Percentiles rank a stretch among this genome's conserved stretches.
Evolutionary conservation across 257 asterid genomes (phyloP).

Genomic region (Knoxia roxburghii): DNA sequence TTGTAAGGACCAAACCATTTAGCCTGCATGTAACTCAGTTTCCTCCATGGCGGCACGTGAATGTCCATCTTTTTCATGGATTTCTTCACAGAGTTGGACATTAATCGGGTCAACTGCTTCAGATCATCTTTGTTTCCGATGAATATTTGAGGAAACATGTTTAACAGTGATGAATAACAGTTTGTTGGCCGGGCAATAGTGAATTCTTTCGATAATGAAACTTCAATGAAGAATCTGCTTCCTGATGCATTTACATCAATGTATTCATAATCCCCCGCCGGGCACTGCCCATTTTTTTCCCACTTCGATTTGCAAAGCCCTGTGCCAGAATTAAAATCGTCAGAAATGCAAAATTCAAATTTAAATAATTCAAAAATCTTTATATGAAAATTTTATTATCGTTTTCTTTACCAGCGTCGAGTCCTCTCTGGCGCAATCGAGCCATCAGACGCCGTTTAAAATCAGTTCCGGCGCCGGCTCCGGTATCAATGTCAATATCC

Average conservation of each 20-base stretch:
- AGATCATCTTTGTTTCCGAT: constrained; percentile 46
- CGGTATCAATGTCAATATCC: constrained; percentile 1
- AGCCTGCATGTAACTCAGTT: constrained; percentile 50
- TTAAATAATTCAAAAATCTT: too few relatives aligned
- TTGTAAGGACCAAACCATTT: constrained; percentile 63
- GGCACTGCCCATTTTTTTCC: constrained; percentile 45
- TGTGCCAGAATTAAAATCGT: constrained; percentile 8
- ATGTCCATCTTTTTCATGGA: constrained; percentile 54
- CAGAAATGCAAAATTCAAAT: too few relatives aligned
- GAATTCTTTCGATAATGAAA: constrained; percentile 49
- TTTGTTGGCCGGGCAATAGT: constrained; percentile 58
- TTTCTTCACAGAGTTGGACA: constrained; percentile 54
- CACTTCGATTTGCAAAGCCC: constrained; percentile 87
- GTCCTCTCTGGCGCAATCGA: constrained; percentile 29
- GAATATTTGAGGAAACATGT: constrained; percentile 35
- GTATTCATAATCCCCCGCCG: constrained; percentile 63
- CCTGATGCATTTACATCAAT: constrained; percentile 41
- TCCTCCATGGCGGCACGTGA: constrained; percentile 84
- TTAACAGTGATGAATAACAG: constrained; percentile 38
- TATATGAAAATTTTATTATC: too few relatives aligned
- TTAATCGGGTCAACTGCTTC: constrained; percentile 44
- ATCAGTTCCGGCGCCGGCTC: constrained; percentile 12
- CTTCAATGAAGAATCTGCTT: constrained; percentile 53
- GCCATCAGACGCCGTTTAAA: constrained; percentile 34
- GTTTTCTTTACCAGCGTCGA: constrained; percentile 42